Evolutionary conservation across 805 yeast species (phyloP).

Genomic region (Lipomyces starkeyi): DNA sequence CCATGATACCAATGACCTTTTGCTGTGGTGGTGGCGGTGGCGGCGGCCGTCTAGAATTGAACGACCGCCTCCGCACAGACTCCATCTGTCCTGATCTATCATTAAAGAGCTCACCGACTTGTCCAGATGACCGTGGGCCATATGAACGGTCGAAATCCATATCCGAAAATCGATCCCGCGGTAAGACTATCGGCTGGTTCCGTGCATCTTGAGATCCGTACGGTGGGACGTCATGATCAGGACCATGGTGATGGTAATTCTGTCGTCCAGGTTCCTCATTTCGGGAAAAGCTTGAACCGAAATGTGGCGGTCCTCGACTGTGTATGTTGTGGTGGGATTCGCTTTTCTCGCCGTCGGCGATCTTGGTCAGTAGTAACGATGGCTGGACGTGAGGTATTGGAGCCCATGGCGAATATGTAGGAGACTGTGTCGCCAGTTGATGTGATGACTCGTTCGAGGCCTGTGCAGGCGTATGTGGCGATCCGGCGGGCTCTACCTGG

Average conservation of each 20-base stretch:
- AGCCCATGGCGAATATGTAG: conserved; percentile 36
- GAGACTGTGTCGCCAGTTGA: conserved; percentile 5
- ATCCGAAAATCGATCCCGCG: conserved; percentile 29
- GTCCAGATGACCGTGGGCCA: conserved; percentile 21
- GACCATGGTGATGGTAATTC: neutral
- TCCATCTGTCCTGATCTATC: conserved; percentile 36
- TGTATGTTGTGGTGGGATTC: conserved; percentile 11
- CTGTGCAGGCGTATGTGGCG: conserved; percentile 4
- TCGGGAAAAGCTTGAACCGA: neutral
- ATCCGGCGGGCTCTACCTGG: neutral
- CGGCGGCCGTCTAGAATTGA: conserved; percentile 17
- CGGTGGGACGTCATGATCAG: conserved; percentile 20
- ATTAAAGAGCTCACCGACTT: conserved; percentile 28
- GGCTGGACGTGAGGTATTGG: conserved; percentile 33
- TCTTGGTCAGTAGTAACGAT: conserved; percentile 17
- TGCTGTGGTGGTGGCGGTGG: neutral
- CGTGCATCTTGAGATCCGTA: conserved; percentile 29
- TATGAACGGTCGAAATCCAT: conserved; percentile 34
- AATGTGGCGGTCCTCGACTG: conserved; percentile 19
- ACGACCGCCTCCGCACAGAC: conserved; percentile 32
- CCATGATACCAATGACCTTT: conserved; percentile 14
- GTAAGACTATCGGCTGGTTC: conserved; percentile 28
- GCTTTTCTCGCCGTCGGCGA: conserved; percentile 10
- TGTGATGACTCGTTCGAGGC: conserved; percentile 1
- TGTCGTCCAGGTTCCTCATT: conserved; percentile 1